These are phyloP conservation scores for Trypanosomatidae sp. DNA, from an alignment of 208 protist genomes.

Conservation along the genomic window DNA sequence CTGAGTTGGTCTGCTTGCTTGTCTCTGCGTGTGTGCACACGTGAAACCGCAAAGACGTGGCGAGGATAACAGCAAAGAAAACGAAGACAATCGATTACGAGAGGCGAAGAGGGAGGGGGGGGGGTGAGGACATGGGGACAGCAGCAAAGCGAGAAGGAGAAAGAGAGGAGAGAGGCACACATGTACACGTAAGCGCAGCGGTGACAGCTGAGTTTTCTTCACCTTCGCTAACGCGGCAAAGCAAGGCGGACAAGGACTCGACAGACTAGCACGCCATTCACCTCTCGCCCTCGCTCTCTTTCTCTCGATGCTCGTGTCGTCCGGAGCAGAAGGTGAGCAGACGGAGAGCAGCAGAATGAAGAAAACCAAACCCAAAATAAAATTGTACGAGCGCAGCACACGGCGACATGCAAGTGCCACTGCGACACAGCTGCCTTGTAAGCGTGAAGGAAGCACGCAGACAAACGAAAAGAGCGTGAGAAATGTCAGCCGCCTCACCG, in stretches of 20 bases:
- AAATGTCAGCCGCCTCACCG: not conserved
- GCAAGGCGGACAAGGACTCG: not conserved
- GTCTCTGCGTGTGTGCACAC: not conserved
- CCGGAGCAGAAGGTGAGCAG: constrained; percentile 5
- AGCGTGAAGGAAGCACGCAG: not conserved
- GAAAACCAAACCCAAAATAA: not conserved
- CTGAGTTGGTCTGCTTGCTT: not conserved
- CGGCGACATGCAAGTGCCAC: not conserved
- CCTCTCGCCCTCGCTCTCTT: not conserved
- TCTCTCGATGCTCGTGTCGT: not conserved
- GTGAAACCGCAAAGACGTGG: not conserved
- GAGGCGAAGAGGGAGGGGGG: not conserved
- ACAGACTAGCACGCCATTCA: not conserved
- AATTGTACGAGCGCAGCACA: not conserved
- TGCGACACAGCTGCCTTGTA: not conserved
- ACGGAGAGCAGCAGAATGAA: not conserved
- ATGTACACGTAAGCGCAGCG: not conserved
- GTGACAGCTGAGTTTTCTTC: not conserved
- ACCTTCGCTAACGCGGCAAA: not conserved
- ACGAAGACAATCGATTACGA: too few relatives aligned
- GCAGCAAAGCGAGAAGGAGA: not conserved
- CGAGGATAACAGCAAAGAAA: not conserved
- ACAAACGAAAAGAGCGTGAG: too few relatives aligned
- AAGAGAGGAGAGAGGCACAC: not conserved
- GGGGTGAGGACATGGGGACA: not conserved